Percentiles rank a stretch among this genome's conserved stretches.
Evolutionary conservation across 805 yeast species (phyloP).

Genomic region (Pichia rugopelliculosa): DNA sequence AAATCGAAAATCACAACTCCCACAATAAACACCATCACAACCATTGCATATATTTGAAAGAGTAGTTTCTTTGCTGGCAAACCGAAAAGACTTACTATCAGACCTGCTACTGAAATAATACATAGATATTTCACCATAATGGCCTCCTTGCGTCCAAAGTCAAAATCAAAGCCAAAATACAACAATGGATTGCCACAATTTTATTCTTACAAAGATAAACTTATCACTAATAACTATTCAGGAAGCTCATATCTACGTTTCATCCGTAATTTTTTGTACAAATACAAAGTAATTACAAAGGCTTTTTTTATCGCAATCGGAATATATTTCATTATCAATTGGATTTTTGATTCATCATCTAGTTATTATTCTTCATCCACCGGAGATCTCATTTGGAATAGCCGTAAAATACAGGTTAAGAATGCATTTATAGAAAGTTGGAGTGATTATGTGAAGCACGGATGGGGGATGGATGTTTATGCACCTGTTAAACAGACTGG

Average conservation of each 20-base stretch:
- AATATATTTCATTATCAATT: conserved; percentile 34
- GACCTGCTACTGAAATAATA: too few relatives aligned
- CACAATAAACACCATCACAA: too few relatives aligned
- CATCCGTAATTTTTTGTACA: conserved; percentile 14
- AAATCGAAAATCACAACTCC: too few relatives aligned
- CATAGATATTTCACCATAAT: background rate
- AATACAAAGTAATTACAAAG: conserved; percentile 34
- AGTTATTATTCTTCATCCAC: background rate
- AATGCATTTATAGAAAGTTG: conserved; percentile 69
- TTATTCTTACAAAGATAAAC: conserved; percentile 48
- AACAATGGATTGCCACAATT: conserved; percentile 32
- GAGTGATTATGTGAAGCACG: conserved; percentile 65
- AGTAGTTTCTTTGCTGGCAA: too few relatives aligned
- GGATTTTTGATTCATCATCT: conserved; percentile 1
- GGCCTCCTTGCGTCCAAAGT: conserved; percentile 13
- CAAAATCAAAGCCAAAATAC: conserved; percentile 16
- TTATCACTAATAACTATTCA: conserved; percentile 12
- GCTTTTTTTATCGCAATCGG: conserved; percentile 34
- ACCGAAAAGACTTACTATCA: too few relatives aligned
- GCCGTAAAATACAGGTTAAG: conserved; percentile 50
- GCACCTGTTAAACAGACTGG: conserved; percentile 58
- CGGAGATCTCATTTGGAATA: conserved; percentile 32
- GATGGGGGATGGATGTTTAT: conserved; percentile 81
- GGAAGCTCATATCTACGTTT: background rate
- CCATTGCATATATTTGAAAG: too few relatives aligned